Base-by-base conservation (phyloP, 176 grass and related monocot species). In the Eleusine indica region DNA sequence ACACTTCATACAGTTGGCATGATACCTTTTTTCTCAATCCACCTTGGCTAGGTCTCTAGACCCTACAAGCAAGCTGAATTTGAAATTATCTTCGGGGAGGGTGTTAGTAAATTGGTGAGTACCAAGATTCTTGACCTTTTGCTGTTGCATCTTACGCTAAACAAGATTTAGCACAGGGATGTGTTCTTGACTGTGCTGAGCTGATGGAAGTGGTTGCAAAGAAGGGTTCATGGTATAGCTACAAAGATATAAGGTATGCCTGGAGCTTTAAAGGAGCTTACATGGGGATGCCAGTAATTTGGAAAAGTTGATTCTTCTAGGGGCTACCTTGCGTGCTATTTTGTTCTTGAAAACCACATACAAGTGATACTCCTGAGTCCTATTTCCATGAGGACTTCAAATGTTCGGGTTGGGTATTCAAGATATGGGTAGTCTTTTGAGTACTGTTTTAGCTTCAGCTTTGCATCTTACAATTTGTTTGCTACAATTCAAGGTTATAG, bases 61-160 rank as follows among this genome's bases (percentile, higher is more conserved):
- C 96, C 96, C 13, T 98, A 98, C 91, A 95, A 94, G 78, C 96
- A 98, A 92, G 93, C 96, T 90, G 96, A 98, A 85, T 96, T 99
- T 73, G 96, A 99, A 77, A 96, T 99, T 53, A 94, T 99, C 32
- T 99, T 99, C 89, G 93, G 96, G 75, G 93, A 99, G 84, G 96
- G 96, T 56, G 89, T 96, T 81, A 92, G 91, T 90, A 96, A 94
- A 84, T 66, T 99, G 91, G 96, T 99, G 52, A 80, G 87, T 43
- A 37, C 80, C 37, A 52, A 52, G 38, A 21, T n/a, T 89, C 61
- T 85, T 84, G 40, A 30, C n/a, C 18, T 80, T 83, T 65, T 88
- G 10, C 51, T 40, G n/a, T 35, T 30, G 44, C 37, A 80, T 48
- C 17, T 72, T 49, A 41, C 38, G 11, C 74, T 81, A 71, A 86